Evolutionary conservation across 768 basidiomycete species (phyloP).

Genomic region (Trametes coccinea): DNA sequence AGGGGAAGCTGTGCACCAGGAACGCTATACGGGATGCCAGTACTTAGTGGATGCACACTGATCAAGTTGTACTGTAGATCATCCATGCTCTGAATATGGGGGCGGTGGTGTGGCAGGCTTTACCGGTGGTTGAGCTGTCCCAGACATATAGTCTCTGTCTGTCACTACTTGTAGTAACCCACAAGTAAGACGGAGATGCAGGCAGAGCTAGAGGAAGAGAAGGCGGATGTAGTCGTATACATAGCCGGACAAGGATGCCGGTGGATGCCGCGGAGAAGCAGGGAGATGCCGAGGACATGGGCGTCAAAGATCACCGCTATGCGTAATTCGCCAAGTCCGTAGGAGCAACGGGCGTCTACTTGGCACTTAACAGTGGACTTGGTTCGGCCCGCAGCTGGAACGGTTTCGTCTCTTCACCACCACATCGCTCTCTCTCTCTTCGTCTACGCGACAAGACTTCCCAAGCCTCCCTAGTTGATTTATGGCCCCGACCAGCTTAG

Average conservation of each 20-base stretch:
- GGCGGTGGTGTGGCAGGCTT: too few relatives aligned
- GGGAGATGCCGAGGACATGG: not conserved
- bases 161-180: too few relatives aligned
- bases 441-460: not conserved
- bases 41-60: too few relatives aligned
- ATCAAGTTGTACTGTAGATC: too few relatives aligned
- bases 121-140: too few relatives aligned
- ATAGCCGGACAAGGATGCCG: not conserved
- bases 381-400: not conserved
- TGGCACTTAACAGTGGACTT: not conserved
- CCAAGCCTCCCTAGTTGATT: not conserved
- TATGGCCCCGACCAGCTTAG: constrained; percentile 19
- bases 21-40: too few relatives aligned
- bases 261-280: not conserved
- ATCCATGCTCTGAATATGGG: too few relatives aligned
- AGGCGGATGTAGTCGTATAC: too few relatives aligned
- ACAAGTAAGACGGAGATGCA: too few relatives aligned
- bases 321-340: constrained; percentile 3
- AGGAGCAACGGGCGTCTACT: not conserved
- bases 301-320: not conserved
- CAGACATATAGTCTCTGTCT: too few relatives aligned
- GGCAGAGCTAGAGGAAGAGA: too few relatives aligned
- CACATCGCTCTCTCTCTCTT: not conserved
- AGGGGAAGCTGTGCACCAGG: too few relatives aligned
- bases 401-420: not conserved